Evolutionary conservation across 164 flowering plant genomes (phyloP).

Genomic region (Vitis labrusca): DNA sequence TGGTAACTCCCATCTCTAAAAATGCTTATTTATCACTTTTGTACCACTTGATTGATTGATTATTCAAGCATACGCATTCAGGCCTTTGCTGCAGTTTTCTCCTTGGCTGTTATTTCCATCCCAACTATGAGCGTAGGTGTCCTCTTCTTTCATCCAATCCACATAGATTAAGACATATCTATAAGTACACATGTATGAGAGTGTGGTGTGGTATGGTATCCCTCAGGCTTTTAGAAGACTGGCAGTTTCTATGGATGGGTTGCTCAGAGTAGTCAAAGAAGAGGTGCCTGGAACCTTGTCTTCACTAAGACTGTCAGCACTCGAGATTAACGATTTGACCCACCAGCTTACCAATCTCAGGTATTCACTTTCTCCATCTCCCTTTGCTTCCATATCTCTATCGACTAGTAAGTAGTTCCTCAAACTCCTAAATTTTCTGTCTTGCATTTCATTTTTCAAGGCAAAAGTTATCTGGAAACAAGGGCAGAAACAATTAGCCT

Average conservation of each 20-base stretch:
- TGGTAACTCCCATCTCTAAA: not conserved
- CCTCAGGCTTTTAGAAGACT: conserved; percentile 22
- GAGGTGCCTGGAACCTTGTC: conserved; percentile 25
- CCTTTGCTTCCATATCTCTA: not conserved
- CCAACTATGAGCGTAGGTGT: conserved; percentile 17
- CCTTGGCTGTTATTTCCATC: conserved; percentile 16
- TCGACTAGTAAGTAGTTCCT: too few species aligned
- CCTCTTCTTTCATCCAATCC: not conserved
- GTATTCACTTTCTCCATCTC: not conserved
- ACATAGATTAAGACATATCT: not conserved
- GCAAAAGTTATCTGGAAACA: conserved; percentile 5
- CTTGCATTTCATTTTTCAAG: conserved; percentile 2
- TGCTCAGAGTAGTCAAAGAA: conserved; percentile 8
- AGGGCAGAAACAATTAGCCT: conserved; percentile 1
- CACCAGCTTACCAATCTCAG: conserved; percentile 15
- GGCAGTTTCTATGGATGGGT: conserved; percentile 2
- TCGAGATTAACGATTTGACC: conserved; percentile 19
- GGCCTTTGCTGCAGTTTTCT: conserved; percentile 18
- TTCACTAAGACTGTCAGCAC: conserved; percentile 18
- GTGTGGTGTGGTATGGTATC: not conserved
- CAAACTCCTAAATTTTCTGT: too few species aligned
- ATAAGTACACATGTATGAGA: too few species aligned
- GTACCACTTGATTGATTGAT: not conserved
- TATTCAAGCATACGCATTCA: not conserved
- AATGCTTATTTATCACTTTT: not conserved